These are phyloP conservation scores for Haberlea rhodopensis DNA, from an alignment of 257 asterid genomes.

Conservation along the genomic window DNA sequence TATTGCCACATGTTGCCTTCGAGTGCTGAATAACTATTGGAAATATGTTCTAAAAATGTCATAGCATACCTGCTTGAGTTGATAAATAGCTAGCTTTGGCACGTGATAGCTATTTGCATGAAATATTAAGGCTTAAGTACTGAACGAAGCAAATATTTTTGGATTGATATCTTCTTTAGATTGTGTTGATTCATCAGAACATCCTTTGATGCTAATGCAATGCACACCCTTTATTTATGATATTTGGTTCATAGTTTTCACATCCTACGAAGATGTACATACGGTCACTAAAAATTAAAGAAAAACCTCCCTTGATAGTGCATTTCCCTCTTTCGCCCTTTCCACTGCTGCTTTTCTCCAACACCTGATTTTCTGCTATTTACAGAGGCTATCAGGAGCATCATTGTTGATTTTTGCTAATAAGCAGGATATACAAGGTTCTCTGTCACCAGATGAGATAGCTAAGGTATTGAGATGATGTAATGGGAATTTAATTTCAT, in stretches of 20 bases:
- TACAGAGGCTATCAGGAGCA: slow-evolving; percentile 90
- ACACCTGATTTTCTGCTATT: slow-evolving; percentile 8
- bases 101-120: background rate
- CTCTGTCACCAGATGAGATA: slow-evolving; percentile 80
- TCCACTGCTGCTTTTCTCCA: slow-evolving; percentile 12
- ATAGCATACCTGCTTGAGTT: background rate
- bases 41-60: background rate
- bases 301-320: background rate
- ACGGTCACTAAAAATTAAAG: background rate
- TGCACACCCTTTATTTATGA: background rate
- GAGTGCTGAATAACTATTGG: background rate
- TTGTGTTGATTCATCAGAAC: too few species aligned
- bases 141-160: background rate
- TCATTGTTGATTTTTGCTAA: slow-evolving; percentile 88
- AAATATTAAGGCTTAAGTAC: background rate
- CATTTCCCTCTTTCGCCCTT: slow-evolving; percentile 5
- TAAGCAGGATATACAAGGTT: slow-evolving; percentile 94
- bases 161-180: too few species aligned
- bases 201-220: background rate
- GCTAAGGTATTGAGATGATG: slow-evolving; percentile 58
- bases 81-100: background rate
- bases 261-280: background rate
- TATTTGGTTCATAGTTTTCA: too few species aligned
- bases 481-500: background rate
- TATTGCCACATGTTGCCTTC: slow-evolving; percentile 1